Evolutionary conservation across 2,329 filamentous ascomycete genomes (phyloP), one percentile per base, ranked within the genome.

Genomic region (Didymella arachidicola): DNA sequence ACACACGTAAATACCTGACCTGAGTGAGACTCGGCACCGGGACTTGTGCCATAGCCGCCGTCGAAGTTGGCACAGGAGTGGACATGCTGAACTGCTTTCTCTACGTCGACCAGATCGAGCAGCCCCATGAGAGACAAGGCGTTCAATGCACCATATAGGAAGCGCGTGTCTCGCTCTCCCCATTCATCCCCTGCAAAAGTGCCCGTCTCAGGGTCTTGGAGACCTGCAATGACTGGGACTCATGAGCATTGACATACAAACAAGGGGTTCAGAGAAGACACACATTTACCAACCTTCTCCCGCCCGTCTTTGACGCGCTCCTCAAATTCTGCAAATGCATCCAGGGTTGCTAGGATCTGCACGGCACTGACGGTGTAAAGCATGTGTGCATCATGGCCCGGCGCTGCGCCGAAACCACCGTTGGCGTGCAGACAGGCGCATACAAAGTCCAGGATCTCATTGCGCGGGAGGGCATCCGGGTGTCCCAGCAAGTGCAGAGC

Each of bases 1-100:
- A 98, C 84, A 74, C 95, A 99, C 7, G 94, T 97, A 76, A 96
- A 97, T 44, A 98, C 92, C 79, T 99, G 95, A 14, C 93, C 95
- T 0, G 94, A 89, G 77, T 99, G 95, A 26, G 93, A 96, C 78
- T 99, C 95, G 18, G 93, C 93, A 8, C 93, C 93, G 1, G 95
- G 95, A 41, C 86, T 87, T 41, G 93, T 89, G 16, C 95, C 95
- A 77, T 96, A 99, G 18, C 92, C 95, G 38, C 95, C 95, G 75
- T 99, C 95, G 66, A 96, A 92, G 77, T 99, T 99, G 69, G 89
- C 88, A 76, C 95, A 99, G 6, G 89, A 85, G 57, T 87, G 86
- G 57, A 99, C 83, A 73, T 97, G 88, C 5, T 85, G 80, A 8
- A 96, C 90, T 0, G 93, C 93, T 73, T 90, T 91, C 58, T 89